Base-by-base conservation (phyloP, 257 asterid species). In the Nicotiana knightiana region DNA sequence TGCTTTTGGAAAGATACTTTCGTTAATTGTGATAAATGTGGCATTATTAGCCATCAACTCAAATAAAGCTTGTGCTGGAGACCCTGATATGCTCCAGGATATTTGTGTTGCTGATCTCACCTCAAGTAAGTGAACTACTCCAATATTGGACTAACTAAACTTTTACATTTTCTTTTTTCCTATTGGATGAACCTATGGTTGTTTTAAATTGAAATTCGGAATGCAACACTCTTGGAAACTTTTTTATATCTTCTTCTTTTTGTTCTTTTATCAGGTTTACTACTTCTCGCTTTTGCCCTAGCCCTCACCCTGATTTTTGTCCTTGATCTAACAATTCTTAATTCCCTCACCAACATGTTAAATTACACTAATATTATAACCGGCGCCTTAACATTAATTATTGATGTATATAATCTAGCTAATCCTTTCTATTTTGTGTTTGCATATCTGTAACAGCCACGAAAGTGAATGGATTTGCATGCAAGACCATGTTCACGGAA, bases 71-170 rank as follows among this genome's bases (percentile, higher is more conserved):
- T 82, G 59, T 64, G 91, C 89, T 0, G 63, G 76, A 4, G 95
- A 91, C 85, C 92, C 93, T 8, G 95, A 91, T 54, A 17, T 78
- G 87, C 93, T 91, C 59, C 95, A 91, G 71, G 95, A 91, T 77
- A 15, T 90, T 24, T 91, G 95, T 75, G 95, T 90, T 79, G 93
- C 95, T 84, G 95, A 91, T 86, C 91, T 87, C 79, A 76, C 81
- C 70, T 91, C 95, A 77, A 84, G 93, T 91, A 84, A 35, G 53
- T 48, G 3, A 3, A 43, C 33, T 11, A 18, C 46, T 32, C 24
- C 17, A 67, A 67, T 67, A 66, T 26, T 75, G 35, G 26, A 73
- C 32, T 9, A 35, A 15, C 51, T 24, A 11, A 32, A 26, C 51
- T 21, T 24, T 37, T 33, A 51, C 0, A 21, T 43, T 24, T 15